phyloP scores from a whole-genome alignment of 2,329 filamentous ascomycete genomes.

The Sarocladiaceae sp. region DNA sequence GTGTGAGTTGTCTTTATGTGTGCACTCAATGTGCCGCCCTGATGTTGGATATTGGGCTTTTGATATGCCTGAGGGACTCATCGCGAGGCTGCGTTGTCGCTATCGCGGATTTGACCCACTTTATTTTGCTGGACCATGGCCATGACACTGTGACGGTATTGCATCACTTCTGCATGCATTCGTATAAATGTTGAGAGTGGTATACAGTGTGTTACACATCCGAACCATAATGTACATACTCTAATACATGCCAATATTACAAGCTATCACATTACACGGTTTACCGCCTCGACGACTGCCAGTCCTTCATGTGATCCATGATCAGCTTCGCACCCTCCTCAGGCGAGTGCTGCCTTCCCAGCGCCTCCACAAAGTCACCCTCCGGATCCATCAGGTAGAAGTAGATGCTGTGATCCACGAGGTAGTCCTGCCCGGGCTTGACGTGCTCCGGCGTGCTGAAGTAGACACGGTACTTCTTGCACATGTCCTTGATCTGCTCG shows the following conservation, averaged over 20 bases:
- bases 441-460: constrained; percentile 89
- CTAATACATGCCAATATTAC: constrained; percentile 1
- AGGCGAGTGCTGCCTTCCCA: constrained; percentile 90
- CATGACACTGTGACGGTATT: too few species aligned
- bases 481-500: constrained; percentile 88
- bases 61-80: too few species aligned
- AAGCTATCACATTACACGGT: neutral
- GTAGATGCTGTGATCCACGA: constrained; percentile 99
- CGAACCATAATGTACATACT: neutral
- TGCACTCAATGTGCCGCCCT: too few species aligned
- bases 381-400: constrained; percentile 99
- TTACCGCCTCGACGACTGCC: constrained; percentile 23
- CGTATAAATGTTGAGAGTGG: neutral
- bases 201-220: neutral
- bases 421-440: constrained; percentile 89
- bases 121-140: neutral
- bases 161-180: too few species aligned
- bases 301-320: constrained; percentile 73
- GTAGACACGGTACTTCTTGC: constrained; percentile 95
- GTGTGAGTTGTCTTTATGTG: too few species aligned
- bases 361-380: constrained; percentile 95
- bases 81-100: too few species aligned
- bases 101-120: neutral
- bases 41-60: too few species aligned
- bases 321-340: constrained; percentile 83